Evolutionary conservation across 768 basidiomycete species (phyloP).

Genomic region (Pholiota conissans): DNA sequence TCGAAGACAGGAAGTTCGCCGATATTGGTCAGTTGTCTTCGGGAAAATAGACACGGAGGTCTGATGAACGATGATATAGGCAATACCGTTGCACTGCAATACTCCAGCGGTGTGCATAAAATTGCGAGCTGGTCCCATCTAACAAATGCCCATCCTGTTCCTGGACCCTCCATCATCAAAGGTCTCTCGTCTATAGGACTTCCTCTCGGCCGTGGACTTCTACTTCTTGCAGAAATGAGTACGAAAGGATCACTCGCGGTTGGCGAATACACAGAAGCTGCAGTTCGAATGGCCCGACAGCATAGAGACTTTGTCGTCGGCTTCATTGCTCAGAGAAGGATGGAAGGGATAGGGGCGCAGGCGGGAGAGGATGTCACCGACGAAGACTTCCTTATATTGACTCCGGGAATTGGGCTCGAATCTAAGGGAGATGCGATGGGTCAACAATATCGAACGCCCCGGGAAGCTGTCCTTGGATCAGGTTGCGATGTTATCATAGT

Average conservation of each 20-base stretch:
- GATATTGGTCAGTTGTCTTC: slow-evolving; percentile 76
- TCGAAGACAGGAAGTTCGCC: slow-evolving; percentile 98
- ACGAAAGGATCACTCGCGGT: slow-evolving; percentile 83
- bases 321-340: slow-evolving; percentile 88
- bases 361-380: slow-evolving; percentile 31
- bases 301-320: slow-evolving; percentile 91
- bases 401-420: slow-evolving; percentile 91
- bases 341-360: slow-evolving; percentile 63
- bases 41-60: background rate
- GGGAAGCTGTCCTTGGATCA: slow-evolving; percentile 73
- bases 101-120: slow-evolving; percentile 88
- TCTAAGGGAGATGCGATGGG: slow-evolving; percentile 82
- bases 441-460: slow-evolving; percentile 92
- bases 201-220: slow-evolving; percentile 81
- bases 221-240: slow-evolving; percentile 97
- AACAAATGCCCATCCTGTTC: slow-evolving; percentile 95
- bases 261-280: slow-evolving; percentile 79
- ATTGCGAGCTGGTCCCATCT: slow-evolving; percentile 97
- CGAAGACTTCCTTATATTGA: slow-evolving; percentile 88
- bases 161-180: slow-evolving; percentile 93
- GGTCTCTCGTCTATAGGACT: slow-evolving; percentile 87
- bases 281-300: slow-evolving; percentile 84
- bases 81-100: slow-evolving; percentile 94
- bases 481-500: slow-evolving; percentile 98
- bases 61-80: slow-evolving; percentile 48